Base-by-base conservation (phyloP, 306 rosid genomes). In the Parietaria judaica region DNA sequence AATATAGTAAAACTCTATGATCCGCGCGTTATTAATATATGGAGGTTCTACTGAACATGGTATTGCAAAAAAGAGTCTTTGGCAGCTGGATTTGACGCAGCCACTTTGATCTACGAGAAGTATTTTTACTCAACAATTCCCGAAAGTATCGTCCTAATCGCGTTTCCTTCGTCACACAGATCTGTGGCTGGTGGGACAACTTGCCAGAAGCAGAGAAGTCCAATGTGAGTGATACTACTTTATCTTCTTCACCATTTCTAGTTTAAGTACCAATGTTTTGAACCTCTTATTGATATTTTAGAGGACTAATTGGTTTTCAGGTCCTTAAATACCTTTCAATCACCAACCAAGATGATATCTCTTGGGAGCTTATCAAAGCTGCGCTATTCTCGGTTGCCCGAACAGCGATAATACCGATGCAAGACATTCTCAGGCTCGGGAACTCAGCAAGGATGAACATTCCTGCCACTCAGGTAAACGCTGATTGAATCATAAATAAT, bases 391-490 rank as follows among this genome's bases (percentile, higher is more conserved):
- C 97, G 11, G 96, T 91, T 57, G 91, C 96, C 71, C 95, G 63
- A 73, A 87, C 92, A 58, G 70, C 97, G 58, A 64, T 91, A 70
- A 70, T 87, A 73, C 96, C 95, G 9, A 80, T 91, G 86, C 97
- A 91, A 81, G 97, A 91, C 77, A 58, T 91, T 75, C 92, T 91
- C 66, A 71, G 86, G 66, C 78, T 87, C 8, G 97, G 92, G 51
- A 85, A 6, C 72, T 83, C 92, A 71, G 87, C 95, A 15, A 81
- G 97, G 91, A 91, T 91, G 97, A 91, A 91, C 69, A 81, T 72
- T 78, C 97, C 97, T 39, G 97, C 97, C 34, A 91, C 97, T 76
- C 92, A 83, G 96, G 97, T 87, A 81, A 77, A 66, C 31, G 31
- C 31, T 23, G 31, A 23, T 23, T 23, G 31, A 23, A 23, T 23